phyloP scores from a whole-genome alignment of 2,329 filamentous ascomycete genomes.

The Sporothrix variecibatus region DNA sequence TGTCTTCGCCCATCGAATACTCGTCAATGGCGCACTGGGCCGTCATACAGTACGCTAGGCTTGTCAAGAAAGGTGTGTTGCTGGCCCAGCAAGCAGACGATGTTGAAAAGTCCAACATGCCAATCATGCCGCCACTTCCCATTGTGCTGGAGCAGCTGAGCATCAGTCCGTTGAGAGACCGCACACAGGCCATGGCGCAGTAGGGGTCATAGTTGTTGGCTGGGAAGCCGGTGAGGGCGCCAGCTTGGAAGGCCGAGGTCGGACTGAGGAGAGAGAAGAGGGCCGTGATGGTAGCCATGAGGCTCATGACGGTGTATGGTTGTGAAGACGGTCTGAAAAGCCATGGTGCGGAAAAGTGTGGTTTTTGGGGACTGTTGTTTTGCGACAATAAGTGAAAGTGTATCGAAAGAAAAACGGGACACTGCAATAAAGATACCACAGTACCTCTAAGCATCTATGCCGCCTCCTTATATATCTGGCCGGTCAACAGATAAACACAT shows the following conservation, averaged over 20 bases:
- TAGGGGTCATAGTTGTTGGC: neutral
- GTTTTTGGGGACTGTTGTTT: no score
- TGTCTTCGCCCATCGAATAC: neutral
- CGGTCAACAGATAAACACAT: no score
- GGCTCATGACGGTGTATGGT: neutral
- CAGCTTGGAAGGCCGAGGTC: neutral
- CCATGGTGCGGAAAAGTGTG: no score
- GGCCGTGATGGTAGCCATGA: neutral
- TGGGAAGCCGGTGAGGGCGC: neutral
- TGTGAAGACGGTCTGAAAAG: no score
- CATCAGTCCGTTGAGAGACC: neutral
- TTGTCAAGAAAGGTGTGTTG: neutral
- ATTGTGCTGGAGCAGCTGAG: neutral
- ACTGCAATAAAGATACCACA: no score
- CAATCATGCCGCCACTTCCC: conserved; percentile 5
- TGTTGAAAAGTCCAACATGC: neutral
- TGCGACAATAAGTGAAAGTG: no score
- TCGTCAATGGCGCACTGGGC: neutral
- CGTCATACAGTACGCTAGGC: neutral
- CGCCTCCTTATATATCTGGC: neutral
- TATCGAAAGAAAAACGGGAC: no score
- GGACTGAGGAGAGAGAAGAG: neutral
- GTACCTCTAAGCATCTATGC: neutral
- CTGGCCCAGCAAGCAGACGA: conserved; percentile 2
- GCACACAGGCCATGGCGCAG: neutral